These are phyloP conservation scores for Anacardium occidentale DNA, from an alignment of 345 rosid species.

Conservation along the genomic window DNA sequence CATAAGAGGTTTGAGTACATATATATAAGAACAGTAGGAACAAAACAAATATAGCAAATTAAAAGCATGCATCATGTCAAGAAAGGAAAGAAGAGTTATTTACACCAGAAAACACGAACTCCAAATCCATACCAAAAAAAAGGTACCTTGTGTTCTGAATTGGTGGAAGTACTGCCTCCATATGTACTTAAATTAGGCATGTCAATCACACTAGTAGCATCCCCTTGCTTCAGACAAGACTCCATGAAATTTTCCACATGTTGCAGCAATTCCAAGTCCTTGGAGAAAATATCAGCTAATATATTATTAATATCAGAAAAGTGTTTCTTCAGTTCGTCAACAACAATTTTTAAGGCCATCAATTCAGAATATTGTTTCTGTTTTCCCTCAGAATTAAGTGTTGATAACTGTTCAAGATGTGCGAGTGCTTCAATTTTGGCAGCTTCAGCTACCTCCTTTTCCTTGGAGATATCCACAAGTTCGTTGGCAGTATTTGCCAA, in stretches of 20 bases:
- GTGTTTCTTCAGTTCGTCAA: slow-evolving; percentile 45
- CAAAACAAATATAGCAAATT: not conserved
- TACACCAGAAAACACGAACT: not conserved
- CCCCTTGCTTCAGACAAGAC: slow-evolving; percentile 43
- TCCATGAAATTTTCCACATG: slow-evolving; percentile 52
- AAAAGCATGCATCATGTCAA: not conserved
- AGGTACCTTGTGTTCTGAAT: slow-evolving; percentile 48
- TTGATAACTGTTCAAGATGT: slow-evolving; percentile 47
- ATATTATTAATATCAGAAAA: slow-evolving; percentile 43
- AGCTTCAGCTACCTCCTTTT: slow-evolving; percentile 59
- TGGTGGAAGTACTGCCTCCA: slow-evolving; percentile 22
- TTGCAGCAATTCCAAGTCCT: slow-evolving; percentile 61
- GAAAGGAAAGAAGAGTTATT: not conserved
- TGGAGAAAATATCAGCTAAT: slow-evolving; percentile 47
- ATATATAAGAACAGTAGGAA: not conserved
- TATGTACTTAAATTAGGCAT: slow-evolving; percentile 33
- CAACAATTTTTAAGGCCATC: slow-evolving; percentile 40
- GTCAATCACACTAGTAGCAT: slow-evolving; percentile 31
- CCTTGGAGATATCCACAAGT: slow-evolving; percentile 46
- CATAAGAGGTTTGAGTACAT: not conserved
- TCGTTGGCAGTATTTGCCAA: slow-evolving; percentile 48
- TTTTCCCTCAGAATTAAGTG: slow-evolving; percentile 44
- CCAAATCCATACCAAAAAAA: not conserved
- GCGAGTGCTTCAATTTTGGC: slow-evolving; percentile 60
- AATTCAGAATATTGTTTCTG: slow-evolving; percentile 51